Percentiles rank a stretch among this genome's conserved stretches.
These are phyloP conservation scores for Fusarium poae DNA, from an alignment of 2,329 filamentous ascomycete species.

Conservation along the genomic window DNA sequence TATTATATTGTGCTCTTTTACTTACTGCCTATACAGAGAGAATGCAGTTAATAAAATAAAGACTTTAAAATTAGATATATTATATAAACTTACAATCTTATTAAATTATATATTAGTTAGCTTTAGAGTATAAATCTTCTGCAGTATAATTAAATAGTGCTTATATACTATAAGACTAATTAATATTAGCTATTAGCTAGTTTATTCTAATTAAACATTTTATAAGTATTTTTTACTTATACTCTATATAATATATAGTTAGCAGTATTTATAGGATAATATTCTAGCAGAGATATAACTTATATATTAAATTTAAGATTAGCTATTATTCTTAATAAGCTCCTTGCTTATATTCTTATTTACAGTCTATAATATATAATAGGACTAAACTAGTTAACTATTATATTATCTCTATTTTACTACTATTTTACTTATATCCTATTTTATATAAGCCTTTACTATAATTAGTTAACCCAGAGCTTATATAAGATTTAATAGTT, in stretches of 20 bases:
- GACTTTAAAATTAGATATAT: neutral
- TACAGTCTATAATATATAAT: conserved; percentile 9
- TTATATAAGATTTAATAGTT: conserved; percentile 26
- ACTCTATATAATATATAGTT: neutral
- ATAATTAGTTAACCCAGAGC: neutral
- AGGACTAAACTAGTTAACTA: conserved; percentile 1
- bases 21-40: neutral
- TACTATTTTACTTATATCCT: too few species aligned
- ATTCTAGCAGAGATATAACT: neutral
- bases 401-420: too few species aligned
- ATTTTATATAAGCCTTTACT: neutral
- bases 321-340: neutral
- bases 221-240: neutral
- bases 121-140: neutral
- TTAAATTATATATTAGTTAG: neutral
- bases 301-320: conserved; percentile 8
- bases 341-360: neutral
- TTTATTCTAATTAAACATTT: accelerated
- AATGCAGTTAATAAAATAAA: too few species aligned
- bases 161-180: neutral
- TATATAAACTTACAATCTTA: neutral
- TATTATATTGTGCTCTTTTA: neutral
- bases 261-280: neutral
- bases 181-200: neutral
- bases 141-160: neutral